Percentiles rank a stretch among this genome's conserved stretches.
Evolutionary conservation across 805 yeast species (phyloP).

Genomic region (Kodamaea kakaduensis): DNA sequence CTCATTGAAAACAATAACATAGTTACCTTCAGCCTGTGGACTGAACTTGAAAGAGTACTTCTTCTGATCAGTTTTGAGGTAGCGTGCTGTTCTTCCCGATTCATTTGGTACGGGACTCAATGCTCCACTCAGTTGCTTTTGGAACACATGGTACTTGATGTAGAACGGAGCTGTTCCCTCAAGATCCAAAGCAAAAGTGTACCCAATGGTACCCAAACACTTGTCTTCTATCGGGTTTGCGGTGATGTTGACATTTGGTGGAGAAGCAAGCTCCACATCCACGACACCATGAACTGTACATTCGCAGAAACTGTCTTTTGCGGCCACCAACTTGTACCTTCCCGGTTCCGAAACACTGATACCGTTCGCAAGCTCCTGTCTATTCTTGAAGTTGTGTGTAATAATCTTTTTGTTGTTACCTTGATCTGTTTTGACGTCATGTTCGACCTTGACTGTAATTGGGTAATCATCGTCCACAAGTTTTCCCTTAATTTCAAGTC

Average conservation of each 20-base stretch:
- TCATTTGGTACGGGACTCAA: slow-evolving; percentile 31
- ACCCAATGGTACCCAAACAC: slow-evolving; percentile 91
- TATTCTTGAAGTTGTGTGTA: slow-evolving; percentile 22
- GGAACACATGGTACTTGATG: slow-evolving; percentile 58
- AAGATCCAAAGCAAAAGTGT: slow-evolving; percentile 57
- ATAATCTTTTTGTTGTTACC: slow-evolving; percentile 5
- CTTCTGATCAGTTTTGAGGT: slow-evolving; percentile 23
- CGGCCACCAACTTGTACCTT: slow-evolving; percentile 50
- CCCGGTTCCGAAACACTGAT: slow-evolving; percentile 58
- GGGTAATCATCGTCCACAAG: slow-evolving; percentile 43
- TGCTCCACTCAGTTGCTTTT: slow-evolving; percentile 30
- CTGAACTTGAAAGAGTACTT: slow-evolving; percentile 50
- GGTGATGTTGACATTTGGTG: slow-evolving; percentile 35
- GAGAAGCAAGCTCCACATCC: slow-evolving; percentile 40
- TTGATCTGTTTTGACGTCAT: slow-evolving; percentile 1
- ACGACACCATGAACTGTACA: slow-evolving; percentile 44
- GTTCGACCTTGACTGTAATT: slow-evolving; percentile 27
- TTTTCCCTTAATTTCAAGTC: slow-evolving; percentile 10
- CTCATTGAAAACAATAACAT: slow-evolving; percentile 64
- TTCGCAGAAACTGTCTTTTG: slow-evolving; percentile 59
- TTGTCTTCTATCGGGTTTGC: slow-evolving; percentile 71
- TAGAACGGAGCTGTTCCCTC: slow-evolving; percentile 82
- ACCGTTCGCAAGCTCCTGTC: slow-evolving; percentile 27
- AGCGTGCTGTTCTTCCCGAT: slow-evolving; percentile 25
- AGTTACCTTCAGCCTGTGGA: slow-evolving; percentile 80